Evolutionary conservation across 1,284 basidiomycete genomes (phyloP).

Genomic region (Fereydounia khargensis): DNA sequence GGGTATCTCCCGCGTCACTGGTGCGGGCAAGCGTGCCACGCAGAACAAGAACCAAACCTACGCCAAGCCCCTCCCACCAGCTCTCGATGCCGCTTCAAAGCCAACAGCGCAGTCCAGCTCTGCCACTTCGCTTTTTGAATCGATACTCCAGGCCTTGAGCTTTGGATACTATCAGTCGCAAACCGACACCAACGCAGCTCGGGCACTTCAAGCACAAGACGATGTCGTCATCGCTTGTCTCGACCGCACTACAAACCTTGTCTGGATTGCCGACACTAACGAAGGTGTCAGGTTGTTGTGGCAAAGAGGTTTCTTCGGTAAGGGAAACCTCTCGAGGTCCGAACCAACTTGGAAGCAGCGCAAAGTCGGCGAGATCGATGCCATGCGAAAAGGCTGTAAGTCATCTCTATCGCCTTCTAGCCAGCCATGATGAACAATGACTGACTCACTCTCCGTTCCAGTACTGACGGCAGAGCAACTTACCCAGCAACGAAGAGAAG

Average conservation of each 20-base stretch:
- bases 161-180: constrained; percentile 10
- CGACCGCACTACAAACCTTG: constrained; percentile 28
- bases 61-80: constrained; percentile 33
- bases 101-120: neutral
- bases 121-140: constrained; percentile 1
- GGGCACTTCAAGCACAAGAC: too few species aligned
- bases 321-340: constrained; percentile 86
- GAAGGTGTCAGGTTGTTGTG: constrained; percentile 66
- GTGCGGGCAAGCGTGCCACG: constrained; percentile 45
- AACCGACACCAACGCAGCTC: neutral
- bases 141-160: constrained; percentile 8
- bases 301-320: constrained; percentile 92
- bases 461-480: constrained; percentile 53
- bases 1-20: constrained; percentile 14
- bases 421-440: too few species aligned
- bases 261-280: constrained; percentile 42
- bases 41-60: constrained; percentile 38
- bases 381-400: constrained; percentile 59
- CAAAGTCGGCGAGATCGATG: constrained; percentile 54
- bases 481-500: constrained; percentile 47
- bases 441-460: too few species aligned
- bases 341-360: constrained; percentile 80
- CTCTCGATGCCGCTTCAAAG: constrained; percentile 3
- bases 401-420: too few species aligned
- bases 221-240: constrained; percentile 27